phyloP scores from a whole-genome alignment of 208 protist genomes.

The Endotrypanum monterogeii region DNA sequence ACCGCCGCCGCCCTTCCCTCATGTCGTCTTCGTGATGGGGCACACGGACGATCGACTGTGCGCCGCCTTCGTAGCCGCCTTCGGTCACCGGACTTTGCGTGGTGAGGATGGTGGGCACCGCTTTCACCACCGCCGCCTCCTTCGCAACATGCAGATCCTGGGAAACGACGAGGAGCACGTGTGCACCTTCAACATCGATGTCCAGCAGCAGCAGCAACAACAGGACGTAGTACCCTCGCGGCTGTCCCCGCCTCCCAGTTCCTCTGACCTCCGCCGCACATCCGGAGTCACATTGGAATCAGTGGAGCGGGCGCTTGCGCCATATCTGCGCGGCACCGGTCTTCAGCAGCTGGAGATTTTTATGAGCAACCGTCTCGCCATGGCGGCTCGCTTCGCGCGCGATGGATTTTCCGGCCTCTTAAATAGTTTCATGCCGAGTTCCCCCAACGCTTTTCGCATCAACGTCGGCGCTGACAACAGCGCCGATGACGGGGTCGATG shows the following conservation, averaged over 20 bases:
- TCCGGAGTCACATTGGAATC: conserved; percentile 24
- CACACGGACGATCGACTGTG: conserved; percentile 54
- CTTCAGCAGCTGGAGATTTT: conserved; percentile 65
- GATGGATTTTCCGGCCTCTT: conserved; percentile 22
- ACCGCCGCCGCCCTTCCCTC: conserved; percentile 7
- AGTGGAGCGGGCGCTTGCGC: conserved; percentile 35
- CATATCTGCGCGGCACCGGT: conserved; percentile 43
- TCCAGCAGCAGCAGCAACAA: conserved; percentile 21
- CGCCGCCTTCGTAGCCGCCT: conserved; percentile 76
- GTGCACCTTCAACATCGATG: conserved; percentile 42
- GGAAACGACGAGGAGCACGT: conserved; percentile 33
- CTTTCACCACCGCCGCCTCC: conserved; percentile 56
- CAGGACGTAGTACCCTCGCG: neutral
- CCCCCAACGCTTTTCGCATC: neutral
- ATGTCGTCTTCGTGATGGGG: conserved; percentile 38
- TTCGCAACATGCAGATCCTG: conserved; percentile 53
- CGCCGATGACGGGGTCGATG: neutral
- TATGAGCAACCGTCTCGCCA: conserved; percentile 32
- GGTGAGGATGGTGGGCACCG: conserved; percentile 71
- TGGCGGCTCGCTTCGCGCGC: conserved; percentile 40
- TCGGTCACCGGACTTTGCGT: conserved; percentile 63
- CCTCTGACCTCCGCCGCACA: neutral
- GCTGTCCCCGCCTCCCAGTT: neutral
- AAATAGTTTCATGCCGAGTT: neutral
- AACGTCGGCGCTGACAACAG: neutral